phyloP scores from a whole-genome alignment of 73 alveolate genomes.

The Paramecium sonneborni region DNA sequence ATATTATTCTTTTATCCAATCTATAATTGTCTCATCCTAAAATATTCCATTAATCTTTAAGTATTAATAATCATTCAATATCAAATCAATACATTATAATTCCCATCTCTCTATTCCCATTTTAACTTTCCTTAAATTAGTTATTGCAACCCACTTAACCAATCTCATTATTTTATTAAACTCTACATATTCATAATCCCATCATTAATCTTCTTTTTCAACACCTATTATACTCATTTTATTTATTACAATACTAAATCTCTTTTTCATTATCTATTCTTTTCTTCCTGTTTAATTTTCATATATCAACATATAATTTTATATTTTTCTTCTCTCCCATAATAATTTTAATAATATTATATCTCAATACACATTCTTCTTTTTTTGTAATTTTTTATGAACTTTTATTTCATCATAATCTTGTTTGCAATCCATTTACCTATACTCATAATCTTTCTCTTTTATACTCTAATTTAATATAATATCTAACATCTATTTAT shows the following conservation, averaged over 20 bases:
- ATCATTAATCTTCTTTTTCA: too few relatives aligned
- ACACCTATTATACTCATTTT: too few relatives aligned
- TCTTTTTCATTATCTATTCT: too few relatives aligned
- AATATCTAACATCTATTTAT: neutral
- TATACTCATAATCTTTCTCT: too few relatives aligned
- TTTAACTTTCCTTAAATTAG: neutral
- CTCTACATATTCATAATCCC: slow-evolving; percentile 9
- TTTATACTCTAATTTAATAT: too few relatives aligned
- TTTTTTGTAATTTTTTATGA: neutral
- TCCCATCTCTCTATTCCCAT: neutral
- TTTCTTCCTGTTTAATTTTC: too few relatives aligned
- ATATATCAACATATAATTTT: neutral
- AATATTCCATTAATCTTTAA: slow-evolving; percentile 7
- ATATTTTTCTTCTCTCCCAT: neutral
- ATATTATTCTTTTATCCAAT: slow-evolving; percentile 30
- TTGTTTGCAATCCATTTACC: neutral
- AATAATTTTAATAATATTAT: neutral
- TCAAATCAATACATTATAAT: neutral
- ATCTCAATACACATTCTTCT: neutral
- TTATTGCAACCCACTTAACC: neutral
- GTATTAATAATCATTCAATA: neutral
- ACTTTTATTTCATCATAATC: neutral
- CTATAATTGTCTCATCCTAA: neutral
- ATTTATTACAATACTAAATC: too few relatives aligned
- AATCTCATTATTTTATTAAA: neutral